A percentile compares a stretch with the other conserved stretches of the same genome.
Conservation (phyloP, 2,329 filamentous ascomycete species). For the Leptographium wingfieldii region DNA sequence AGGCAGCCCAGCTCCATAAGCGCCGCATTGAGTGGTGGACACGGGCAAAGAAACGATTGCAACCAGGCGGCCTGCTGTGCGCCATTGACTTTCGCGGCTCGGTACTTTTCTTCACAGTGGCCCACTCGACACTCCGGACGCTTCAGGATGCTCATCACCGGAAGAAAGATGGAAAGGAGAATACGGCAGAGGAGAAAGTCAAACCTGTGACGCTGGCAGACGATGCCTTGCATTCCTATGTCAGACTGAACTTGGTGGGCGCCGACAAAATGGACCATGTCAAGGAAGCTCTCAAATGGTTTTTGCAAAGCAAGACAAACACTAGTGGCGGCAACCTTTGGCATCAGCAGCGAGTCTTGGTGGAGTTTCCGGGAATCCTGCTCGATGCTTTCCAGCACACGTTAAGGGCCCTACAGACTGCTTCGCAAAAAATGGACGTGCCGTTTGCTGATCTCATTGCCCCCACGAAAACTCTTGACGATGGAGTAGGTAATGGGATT, state of each 20-base stretch:
- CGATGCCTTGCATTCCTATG: background rate
- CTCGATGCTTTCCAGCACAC: conserved; percentile 45
- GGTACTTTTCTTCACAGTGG: conserved; percentile 29
- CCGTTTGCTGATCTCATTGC: conserved; percentile 37
- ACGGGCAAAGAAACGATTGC: conserved; percentile 34
- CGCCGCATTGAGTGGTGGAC: conserved; percentile 36
- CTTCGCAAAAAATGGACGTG: conserved; percentile 29
- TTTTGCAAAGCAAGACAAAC: conserved; percentile 1
- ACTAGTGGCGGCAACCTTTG: conserved; percentile 3
- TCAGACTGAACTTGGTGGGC: conserved; percentile 10
- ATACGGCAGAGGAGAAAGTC: background rate
- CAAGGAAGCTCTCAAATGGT: conserved; percentile 15
- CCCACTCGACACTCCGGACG: conserved; percentile 10
- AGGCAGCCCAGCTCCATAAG: conserved; percentile 10
- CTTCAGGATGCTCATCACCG: no score
- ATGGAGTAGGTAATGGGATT: background rate
- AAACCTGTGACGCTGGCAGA: background rate
- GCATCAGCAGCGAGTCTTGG: conserved; percentile 19
- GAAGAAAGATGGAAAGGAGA: background rate
- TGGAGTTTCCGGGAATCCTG: conserved; percentile 51
- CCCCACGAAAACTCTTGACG: conserved; percentile 3
- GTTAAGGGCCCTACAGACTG: conserved; percentile 40
- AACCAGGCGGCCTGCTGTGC: conserved; percentile 35
- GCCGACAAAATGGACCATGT: conserved; percentile 17
- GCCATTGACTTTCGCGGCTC: conserved; percentile 26